A percentile compares a stretch with the other conserved stretches of the same genome.
Evolutionary conservation across 1,284 basidiomycete species (phyloP).

Genomic region (Leucocoprinus gongylophorus): DNA sequence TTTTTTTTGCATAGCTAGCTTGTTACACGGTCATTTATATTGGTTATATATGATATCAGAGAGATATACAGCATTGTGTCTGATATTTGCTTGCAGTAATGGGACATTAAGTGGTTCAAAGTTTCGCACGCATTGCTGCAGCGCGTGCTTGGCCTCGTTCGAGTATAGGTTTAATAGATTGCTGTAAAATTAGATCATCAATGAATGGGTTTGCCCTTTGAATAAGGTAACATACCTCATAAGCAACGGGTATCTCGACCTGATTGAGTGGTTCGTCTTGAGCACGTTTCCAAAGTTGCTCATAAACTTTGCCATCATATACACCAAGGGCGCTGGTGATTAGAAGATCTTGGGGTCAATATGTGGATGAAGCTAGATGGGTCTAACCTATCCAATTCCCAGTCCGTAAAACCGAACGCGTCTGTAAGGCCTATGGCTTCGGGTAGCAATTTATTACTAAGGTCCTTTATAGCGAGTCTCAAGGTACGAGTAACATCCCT

Average conservation of each 20-base stretch:
- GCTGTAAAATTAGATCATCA: conserved; percentile 21
- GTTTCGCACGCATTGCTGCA: conserved; percentile 12
- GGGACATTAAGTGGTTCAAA: conserved; percentile 1
- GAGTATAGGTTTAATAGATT: conserved; percentile 44
- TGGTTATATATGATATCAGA: not conserved
- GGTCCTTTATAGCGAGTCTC: conserved; percentile 44
- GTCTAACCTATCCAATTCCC: conserved; percentile 61
- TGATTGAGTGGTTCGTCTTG: conserved; percentile 62
- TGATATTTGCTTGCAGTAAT: not conserved
- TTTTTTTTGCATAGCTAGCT: too few relatives aligned
- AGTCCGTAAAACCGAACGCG: conserved; percentile 72
- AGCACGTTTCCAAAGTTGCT: conserved; percentile 58
- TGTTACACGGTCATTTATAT: not conserved
- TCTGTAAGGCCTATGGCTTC: conserved; percentile 68
- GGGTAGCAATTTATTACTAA: conserved; percentile 52
- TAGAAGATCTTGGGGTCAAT: not conserved
- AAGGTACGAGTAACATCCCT: conserved; percentile 45
- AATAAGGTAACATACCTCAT: conserved; percentile 34
- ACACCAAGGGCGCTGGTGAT: conserved; percentile 49
- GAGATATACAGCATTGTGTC: not conserved
- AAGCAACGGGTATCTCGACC: conserved; percentile 44
- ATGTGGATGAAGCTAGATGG: not conserved
- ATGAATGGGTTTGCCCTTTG: not conserved
- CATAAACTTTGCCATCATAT: conserved; percentile 62
- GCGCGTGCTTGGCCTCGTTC: conserved; percentile 36